Evolutionary conservation across 345 rosid genomes (phyloP), one percentile per base, ranked within the genome.

Genomic region (Kernera saxatilis): DNA sequence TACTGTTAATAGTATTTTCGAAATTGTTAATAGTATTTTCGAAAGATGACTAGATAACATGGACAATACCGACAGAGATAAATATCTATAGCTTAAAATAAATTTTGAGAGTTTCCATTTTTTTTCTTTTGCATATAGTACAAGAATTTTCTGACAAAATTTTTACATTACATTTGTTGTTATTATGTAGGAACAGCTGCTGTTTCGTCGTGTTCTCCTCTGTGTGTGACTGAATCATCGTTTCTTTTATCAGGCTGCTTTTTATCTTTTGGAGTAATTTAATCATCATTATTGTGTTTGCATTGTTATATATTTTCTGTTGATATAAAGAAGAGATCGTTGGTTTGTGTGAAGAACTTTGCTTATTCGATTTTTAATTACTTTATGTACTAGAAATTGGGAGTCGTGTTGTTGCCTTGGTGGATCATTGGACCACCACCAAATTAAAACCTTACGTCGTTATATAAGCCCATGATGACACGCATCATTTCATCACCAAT

Each of bases 171-270:
- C 43, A 3, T 51, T 22, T 56, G 33, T 53, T 19, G 41, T 27
- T 39, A 7, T 37, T 48, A 10, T 57, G 73, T 21, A 67, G 78
- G 78, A 59, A 59, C 62, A 67, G 63, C 40, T 32, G 63, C 40
- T 32, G 72, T 61, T 67, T 60, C 63, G 63, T 51, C 69, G 69
- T 74, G 78, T 41, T 40, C 37, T 50, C 48, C 30, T 41, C 49
- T 15, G 0, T 18, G 32, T 56, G 59, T 48, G 22, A 39, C 72
- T 32, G 55, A 51, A 60, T 60, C 32, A 67, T 26, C 39, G 41
- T 65, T 36, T 44, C 27, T 58, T 23, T 39, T 37, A 56, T 58
- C 45, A 39, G 33, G 8, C 9, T 56, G 8, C 9, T 56, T 74
- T 39, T 39, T 18, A 43, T n/a, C 57, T 41, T 29, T 53, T 23